Evolutionary conservation across 768 basidiomycete genomes (phyloP).

Genomic region (Lactarius sanguifluus): DNA sequence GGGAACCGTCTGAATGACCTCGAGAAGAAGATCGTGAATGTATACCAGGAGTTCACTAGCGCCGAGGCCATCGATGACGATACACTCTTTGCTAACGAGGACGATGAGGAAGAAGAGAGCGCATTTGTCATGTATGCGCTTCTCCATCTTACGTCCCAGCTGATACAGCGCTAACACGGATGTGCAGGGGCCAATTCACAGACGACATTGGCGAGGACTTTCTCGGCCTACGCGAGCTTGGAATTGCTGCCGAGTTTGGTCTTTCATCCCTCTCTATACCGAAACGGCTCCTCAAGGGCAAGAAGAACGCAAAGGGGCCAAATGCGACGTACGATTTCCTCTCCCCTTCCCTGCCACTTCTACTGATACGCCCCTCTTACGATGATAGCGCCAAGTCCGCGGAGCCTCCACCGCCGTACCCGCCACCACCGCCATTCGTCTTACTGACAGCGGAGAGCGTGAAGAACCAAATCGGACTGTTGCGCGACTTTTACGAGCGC

Average conservation of each 20-base stretch:
- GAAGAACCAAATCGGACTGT: constrained; percentile 81
- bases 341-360: constrained; percentile 3
- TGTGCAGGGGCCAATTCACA: constrained; percentile 75
- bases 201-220: constrained; percentile 91
- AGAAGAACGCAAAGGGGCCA: constrained; percentile 40
- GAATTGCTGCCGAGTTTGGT: constrained; percentile 84
- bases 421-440: constrained; percentile 79
- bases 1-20: constrained; percentile 73
- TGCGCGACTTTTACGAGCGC: constrained; percentile 69
- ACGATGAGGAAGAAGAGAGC: constrained; percentile 63
- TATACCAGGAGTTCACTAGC: constrained; percentile 66
- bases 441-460: constrained; percentile 64
- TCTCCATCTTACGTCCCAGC: not conserved
- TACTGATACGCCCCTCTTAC: not conserved
- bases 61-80: constrained; percentile 59
- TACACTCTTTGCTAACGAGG: constrained; percentile 51
- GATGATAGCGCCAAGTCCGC: constrained; percentile 54
- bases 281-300: constrained; percentile 66
- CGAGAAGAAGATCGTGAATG: constrained; percentile 82
- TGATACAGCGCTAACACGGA: constrained; percentile 14
- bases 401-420: constrained; percentile 80
- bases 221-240: constrained; percentile 82
- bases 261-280: constrained; percentile 77
- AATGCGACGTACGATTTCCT: constrained; percentile 49
- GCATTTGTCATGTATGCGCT: constrained; percentile 62